Base-by-base conservation (phyloP, 2,329 filamentous ascomycete species). In the Pseudogymnoascus sp. region DNA sequence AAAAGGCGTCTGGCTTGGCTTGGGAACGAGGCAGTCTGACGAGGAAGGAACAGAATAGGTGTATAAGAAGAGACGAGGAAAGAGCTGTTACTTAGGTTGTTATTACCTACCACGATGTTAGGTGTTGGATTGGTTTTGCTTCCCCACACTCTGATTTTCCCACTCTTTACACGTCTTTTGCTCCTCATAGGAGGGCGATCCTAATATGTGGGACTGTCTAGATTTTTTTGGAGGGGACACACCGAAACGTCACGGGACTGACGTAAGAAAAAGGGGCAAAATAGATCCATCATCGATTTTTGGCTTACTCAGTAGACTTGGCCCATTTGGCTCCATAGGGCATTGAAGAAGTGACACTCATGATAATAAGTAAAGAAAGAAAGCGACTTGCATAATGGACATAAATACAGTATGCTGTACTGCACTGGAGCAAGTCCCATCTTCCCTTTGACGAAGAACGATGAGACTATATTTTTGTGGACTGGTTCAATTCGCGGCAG, bases 221-320 rank as follows among this genome's bases (percentile, higher is more conserved):
- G 11, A 5, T 33, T 55, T 55, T 55, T 55, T 55, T 35, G 7
- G 28, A 8, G 5, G 41, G 21, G 49, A 55, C 49, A 55, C 49
- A 33, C 49, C 28, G 12, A 55, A 55, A 33, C 49, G 49, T 55
- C 49, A 55, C 49, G 16, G 28, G 49, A 55, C 49, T 55, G 49
- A 55, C 49, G 49, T 55, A 55, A 55, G 49, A 55, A 55, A 55
- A 55, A 55, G 49, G 49, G 49, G 49, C 5, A 33, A 55, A 55
- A 55, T 55, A 55, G 49, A 55, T 35, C 16, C n/a, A 55, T 55
- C 49, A 55, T 55, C 9, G 49, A 55, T 55, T 16, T 49, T 18
- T 33, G 49, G 18, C 49, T 55, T 35, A 31, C 45, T 52, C 45
- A 55, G 49, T 55, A 21, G 49, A 55, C n/a, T 18, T 21, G n/a